Percentiles rank a stretch among this genome's conserved stretches.
Conservation (phyloP, 2,329 filamentous ascomycete genomes). For the Fusarium torulosum region DNA sequence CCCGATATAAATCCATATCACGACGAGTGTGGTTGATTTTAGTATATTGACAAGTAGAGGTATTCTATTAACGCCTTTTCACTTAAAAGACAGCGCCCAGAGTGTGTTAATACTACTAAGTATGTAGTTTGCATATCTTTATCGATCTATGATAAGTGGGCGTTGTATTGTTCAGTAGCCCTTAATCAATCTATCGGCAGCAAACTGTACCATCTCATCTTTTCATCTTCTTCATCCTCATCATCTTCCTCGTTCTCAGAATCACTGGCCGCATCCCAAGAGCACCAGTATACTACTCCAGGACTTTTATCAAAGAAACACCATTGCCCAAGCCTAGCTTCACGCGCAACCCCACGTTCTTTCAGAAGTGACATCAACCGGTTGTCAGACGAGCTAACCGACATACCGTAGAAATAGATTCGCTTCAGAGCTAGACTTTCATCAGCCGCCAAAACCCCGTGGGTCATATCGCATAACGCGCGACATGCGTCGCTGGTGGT, state of each 20-base stretch:
- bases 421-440: not conserved
- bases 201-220: slow-evolving; percentile 1
- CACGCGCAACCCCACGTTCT: not conserved
- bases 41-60: too few species aligned
- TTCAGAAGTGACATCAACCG: slow-evolving; percentile 9
- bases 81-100: too few species aligned
- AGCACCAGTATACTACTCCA: not conserved
- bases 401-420: slow-evolving; percentile 27
- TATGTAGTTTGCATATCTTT: too few species aligned
- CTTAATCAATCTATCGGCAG: not conserved
- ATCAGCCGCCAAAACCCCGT: not conserved
- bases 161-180: too few species aligned
- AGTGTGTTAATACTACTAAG: too few species aligned
- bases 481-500: not conserved
- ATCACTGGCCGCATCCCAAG: not conserved
- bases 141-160: too few species aligned
- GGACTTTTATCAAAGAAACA: slow-evolving; percentile 9
- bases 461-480: not conserved
- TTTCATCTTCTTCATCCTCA: not conserved
- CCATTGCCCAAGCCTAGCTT: slow-evolving; percentile 31
- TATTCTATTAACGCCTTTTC: too few species aligned
- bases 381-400: accelerated
- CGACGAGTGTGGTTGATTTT: too few species aligned
- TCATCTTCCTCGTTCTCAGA: not conserved
- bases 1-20: not conserved